A percentile compares a stretch with the other conserved stretches of the same genome.
Evolutionary conservation across 345 rosid genomes (phyloP).

Genomic region (Microthlaspi erraticum): DNA sequence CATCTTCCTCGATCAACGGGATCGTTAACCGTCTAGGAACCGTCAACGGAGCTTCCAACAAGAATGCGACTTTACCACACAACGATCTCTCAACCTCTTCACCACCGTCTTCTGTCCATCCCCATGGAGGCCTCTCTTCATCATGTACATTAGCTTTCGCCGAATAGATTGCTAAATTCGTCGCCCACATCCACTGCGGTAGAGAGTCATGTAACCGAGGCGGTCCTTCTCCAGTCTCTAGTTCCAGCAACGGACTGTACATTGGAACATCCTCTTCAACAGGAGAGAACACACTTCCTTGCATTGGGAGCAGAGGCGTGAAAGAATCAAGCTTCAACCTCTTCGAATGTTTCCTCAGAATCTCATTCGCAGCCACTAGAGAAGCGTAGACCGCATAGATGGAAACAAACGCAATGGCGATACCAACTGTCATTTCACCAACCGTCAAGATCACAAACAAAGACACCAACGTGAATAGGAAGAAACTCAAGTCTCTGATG

Average conservation of each 20-base stretch:
- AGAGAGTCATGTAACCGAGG: slow-evolving; percentile 66
- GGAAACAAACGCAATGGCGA: slow-evolving; percentile 60
- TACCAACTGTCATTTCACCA: slow-evolving; percentile 61
- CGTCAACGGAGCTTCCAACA: slow-evolving; percentile 70
- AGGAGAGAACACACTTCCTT: slow-evolving; percentile 55
- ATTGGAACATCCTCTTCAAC: slow-evolving; percentile 47
- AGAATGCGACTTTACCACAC: slow-evolving; percentile 51
- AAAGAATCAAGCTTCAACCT: slow-evolving; percentile 57
- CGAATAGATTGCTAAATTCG: slow-evolving; percentile 75
- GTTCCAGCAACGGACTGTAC: slow-evolving; percentile 63
- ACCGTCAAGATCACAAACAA: slow-evolving; percentile 61
- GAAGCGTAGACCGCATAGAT: slow-evolving; percentile 73
- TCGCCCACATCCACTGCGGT: slow-evolving; percentile 88
- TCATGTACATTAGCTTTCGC: slow-evolving; percentile 41
- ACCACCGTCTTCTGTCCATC: slow-evolving; percentile 55
- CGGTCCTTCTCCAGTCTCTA: slow-evolving; percentile 59
- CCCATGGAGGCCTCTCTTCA: slow-evolving; percentile 67
- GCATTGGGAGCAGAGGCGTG: slow-evolving; percentile 60
- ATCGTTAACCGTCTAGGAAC: slow-evolving; percentile 81
- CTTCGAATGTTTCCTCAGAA: slow-evolving; percentile 69
- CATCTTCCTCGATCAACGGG: slow-evolving; percentile 70
- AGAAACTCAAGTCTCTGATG: slow-evolving; percentile 77
- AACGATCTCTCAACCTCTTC: slow-evolving; percentile 44
- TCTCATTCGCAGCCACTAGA: slow-evolving; percentile 86
- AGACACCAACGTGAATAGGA: slow-evolving; percentile 57